phyloP scores from a whole-genome alignment of 2,329 filamentous ascomycete species.

The Cladorrhinum sp. region DNA sequence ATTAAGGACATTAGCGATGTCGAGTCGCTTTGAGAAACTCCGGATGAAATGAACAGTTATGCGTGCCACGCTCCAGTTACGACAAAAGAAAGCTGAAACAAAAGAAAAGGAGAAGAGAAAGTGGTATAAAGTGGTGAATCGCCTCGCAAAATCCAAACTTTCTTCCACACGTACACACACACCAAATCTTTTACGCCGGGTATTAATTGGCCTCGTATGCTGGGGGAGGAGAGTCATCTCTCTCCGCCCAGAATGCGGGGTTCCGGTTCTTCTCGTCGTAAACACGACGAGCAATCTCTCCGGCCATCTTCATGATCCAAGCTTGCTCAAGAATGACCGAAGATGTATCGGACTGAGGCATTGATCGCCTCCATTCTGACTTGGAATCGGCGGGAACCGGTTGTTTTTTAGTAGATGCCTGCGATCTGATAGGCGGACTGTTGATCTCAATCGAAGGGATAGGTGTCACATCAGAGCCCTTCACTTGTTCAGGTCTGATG shows the following conservation, averaged over 20 bases:
- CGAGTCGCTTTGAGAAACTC: constrained; percentile 1
- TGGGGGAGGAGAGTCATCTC: constrained; percentile 57
- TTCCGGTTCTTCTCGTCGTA: constrained; percentile 76
- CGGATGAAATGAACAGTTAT: constrained; percentile 2
- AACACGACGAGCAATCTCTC: constrained; percentile 82
- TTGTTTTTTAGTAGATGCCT: constrained; percentile 5
- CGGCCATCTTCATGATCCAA: constrained; percentile 91
- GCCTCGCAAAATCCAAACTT: neutral
- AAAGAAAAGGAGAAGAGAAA: constrained; percentile 16
- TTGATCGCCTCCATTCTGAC: constrained; percentile 31
- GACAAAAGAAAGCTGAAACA: constrained; percentile 5
- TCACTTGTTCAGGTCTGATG: constrained; percentile 35
- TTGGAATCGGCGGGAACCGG: constrained; percentile 26
- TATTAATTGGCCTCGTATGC: constrained; percentile 53
- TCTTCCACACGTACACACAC: neutral
- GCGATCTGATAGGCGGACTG: constrained; percentile 9
- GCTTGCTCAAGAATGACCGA: constrained; percentile 71
- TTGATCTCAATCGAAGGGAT: constrained; percentile 20
- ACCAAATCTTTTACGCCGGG: neutral
- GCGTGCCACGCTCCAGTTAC: neutral
- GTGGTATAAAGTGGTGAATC: neutral
- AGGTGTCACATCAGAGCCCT: constrained; percentile 26
- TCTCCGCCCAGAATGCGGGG: constrained; percentile 51
- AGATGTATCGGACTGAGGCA: constrained; percentile 46
- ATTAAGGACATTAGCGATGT: constrained; percentile 17